Percentiles rank a stretch among this genome's conserved stretches.
Conservation (phyloP, 2,329 filamentous ascomycete genomes). For the Periconia sp. region DNA sequence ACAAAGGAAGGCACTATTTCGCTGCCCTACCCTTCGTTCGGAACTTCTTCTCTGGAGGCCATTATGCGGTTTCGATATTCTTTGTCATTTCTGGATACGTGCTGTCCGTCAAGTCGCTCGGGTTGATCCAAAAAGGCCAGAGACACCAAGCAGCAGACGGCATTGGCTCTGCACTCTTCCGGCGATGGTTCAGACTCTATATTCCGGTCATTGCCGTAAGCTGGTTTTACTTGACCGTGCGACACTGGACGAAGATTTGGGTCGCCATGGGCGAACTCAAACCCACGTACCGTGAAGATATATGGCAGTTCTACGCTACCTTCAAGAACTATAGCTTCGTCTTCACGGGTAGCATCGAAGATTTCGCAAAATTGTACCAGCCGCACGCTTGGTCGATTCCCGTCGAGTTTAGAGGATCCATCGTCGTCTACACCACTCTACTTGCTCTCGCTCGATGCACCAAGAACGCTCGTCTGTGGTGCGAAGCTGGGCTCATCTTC, state of each 20-base stretch:
- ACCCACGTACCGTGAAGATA: constrained; percentile 42
- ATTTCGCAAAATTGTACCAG: constrained; percentile 51
- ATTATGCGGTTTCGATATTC: constrained; percentile 58
- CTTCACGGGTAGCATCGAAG: constrained; percentile 60
- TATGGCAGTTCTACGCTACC: constrained; percentile 29
- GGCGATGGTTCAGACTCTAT: constrained; percentile 54
- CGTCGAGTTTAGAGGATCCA: constrained; percentile 56
- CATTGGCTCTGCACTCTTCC: constrained; percentile 53
- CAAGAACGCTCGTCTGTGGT: constrained; percentile 57
- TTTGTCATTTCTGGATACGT: constrained; percentile 58
- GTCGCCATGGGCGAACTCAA: constrained; percentile 54
- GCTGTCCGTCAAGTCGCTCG: constrained; percentile 51
- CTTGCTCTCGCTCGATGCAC: constrained; percentile 61
- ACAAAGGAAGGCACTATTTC: constrained; percentile 32
- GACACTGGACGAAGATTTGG: constrained; percentile 47
- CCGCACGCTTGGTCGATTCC: constrained; percentile 42
- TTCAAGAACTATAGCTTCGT: constrained; percentile 70
- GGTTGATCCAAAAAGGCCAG: constrained; percentile 47
- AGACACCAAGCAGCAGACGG: constrained; percentile 44
- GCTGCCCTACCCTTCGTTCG: constrained; percentile 45
- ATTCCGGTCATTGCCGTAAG: constrained; percentile 58
- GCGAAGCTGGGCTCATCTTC: constrained; percentile 55
- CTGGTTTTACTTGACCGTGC: constrained; percentile 55
- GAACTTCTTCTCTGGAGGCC: constrained; percentile 52
- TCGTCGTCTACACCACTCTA: constrained; percentile 61